phyloP scores from a whole-genome alignment of 805 yeast species.

The Ogataea polymorpha region DNA sequence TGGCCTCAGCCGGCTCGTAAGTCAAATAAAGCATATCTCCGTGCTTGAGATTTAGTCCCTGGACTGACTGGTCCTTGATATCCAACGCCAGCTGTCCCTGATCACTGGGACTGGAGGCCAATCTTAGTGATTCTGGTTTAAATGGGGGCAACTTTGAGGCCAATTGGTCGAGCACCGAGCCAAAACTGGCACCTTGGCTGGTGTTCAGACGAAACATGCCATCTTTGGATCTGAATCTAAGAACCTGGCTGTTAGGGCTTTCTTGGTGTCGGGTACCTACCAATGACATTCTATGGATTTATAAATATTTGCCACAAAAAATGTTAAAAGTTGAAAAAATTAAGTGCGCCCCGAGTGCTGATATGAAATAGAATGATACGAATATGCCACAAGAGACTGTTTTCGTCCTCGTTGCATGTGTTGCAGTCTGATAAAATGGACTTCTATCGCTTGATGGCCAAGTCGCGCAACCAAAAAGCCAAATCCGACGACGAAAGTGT shows the following conservation, averaged over 20 bases:
- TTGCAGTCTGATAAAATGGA: conserved; percentile 13
- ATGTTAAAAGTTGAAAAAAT: neutral
- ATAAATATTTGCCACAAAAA: conserved; percentile 9
- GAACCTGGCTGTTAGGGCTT: conserved; percentile 38
- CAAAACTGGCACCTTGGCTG: conserved; percentile 16
- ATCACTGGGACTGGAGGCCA: conserved; percentile 46
- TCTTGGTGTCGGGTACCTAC: conserved; percentile 4
- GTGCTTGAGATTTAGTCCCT: conserved; percentile 50
- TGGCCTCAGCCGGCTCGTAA: conserved; percentile 27
- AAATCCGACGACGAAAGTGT: conserved; percentile 13
- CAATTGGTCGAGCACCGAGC: conserved; percentile 26
- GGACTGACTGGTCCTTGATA: conserved; percentile 30
- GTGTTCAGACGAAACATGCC: conserved; percentile 72
- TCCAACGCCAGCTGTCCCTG: conserved; percentile 39
- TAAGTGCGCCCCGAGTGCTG: neutral
- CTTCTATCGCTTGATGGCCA: conserved; percentile 18
- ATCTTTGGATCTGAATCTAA: conserved; percentile 78
- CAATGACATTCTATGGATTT: conserved; percentile 8
- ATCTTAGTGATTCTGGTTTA: conserved; percentile 29
- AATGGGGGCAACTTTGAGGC: conserved; percentile 35
- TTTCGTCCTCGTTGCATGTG: neutral
- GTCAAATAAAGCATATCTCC: conserved; percentile 56
- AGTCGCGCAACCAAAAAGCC: conserved; percentile 15
- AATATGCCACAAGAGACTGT: conserved; percentile 1
- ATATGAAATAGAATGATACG: conserved; percentile 1